Percentiles rank a stretch among this genome's conserved stretches.
These are phyloP conservation scores for Hamigera avellanea DNA, from an alignment of 495 filamentous ascomycete species.

Conservation along the genomic window DNA sequence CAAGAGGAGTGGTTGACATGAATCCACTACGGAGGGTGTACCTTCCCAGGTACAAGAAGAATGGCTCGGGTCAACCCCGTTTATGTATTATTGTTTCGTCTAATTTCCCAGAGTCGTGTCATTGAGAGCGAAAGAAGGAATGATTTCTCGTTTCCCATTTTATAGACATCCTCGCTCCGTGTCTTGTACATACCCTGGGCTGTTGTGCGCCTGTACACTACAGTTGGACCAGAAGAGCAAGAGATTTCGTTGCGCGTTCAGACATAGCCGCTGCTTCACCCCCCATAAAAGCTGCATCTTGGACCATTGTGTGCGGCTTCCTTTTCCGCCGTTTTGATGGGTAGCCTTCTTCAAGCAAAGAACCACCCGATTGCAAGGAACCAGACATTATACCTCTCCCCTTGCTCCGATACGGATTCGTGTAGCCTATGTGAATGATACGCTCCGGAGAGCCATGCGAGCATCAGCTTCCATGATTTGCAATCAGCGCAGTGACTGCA, in stretches of 20 bases:
- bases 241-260: conserved; percentile 31
- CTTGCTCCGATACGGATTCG: too few species aligned
- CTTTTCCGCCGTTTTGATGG: not conserved
- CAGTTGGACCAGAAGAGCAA: conserved; percentile 37
- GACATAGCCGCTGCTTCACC: not conserved
- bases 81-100: conserved; percentile 41
- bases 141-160: conserved; percentile 27
- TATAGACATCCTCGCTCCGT: conserved; percentile 34
- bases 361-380: not conserved
- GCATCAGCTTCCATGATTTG: conserved; percentile 14
- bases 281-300: not conserved
- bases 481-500: conserved; percentile 24
- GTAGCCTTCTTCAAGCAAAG: not conserved
- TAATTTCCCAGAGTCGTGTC: conserved; percentile 35
- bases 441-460: not conserved
- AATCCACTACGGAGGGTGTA: conserved; percentile 22
- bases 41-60: conserved; percentile 29
- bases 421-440: not conserved
- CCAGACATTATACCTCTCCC: too few species aligned
- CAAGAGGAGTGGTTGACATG: conserved; percentile 22
- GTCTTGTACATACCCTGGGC: conserved; percentile 41
- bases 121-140: conserved; percentile 38
- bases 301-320: not conserved
- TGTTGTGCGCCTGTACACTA: conserved; percentile 35
- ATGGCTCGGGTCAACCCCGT: conserved; percentile 26